These are phyloP conservation scores for Scedosporium minutisporum DNA, from an alignment of 2,329 filamentous ascomycete genomes.

Conservation along the genomic window DNA sequence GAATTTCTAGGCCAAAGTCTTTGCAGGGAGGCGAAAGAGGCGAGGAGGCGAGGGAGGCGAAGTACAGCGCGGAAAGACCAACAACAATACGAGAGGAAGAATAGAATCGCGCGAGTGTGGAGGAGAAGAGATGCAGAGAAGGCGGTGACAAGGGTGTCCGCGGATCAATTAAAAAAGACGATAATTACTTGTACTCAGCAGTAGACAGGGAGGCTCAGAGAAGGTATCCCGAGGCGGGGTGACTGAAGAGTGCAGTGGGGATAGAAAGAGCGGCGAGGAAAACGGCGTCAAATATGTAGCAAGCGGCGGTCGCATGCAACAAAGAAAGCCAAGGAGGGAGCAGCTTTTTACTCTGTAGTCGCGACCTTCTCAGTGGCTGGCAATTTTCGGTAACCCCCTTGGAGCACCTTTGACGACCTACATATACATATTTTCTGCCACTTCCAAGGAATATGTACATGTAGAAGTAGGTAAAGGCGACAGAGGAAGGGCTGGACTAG, in stretches of 20 bases:
- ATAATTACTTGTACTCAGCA: too few species aligned
- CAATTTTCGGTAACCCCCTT: too few species aligned
- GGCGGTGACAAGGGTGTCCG: not conserved
- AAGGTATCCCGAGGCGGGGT: not conserved
- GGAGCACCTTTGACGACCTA: too few species aligned
- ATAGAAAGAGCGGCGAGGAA: not conserved
- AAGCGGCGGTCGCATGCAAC: not conserved
- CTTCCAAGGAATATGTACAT: not conserved
- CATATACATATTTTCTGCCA: too few species aligned
- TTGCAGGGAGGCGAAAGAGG: not conserved
- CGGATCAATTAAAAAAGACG: not conserved
- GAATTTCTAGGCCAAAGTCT: not conserved
- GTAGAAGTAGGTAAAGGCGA: not conserved
- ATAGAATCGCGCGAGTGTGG: not conserved
- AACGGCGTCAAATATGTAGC: not conserved
- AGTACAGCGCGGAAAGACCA: not conserved
- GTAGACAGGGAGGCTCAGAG: not conserved
- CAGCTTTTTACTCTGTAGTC: too few species aligned
- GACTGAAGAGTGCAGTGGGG: not conserved
- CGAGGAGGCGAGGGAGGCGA: not conserved
- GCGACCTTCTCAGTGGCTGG: too few species aligned
- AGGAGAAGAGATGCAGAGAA: not conserved
- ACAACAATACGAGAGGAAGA: not conserved
- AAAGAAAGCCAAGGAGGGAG: not conserved
- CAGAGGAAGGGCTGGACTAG: not conserved